These are phyloP conservation scores for Didymella keratinophila DNA, from an alignment of 2,329 filamentous ascomycete genomes.

Conservation along the genomic window DNA sequence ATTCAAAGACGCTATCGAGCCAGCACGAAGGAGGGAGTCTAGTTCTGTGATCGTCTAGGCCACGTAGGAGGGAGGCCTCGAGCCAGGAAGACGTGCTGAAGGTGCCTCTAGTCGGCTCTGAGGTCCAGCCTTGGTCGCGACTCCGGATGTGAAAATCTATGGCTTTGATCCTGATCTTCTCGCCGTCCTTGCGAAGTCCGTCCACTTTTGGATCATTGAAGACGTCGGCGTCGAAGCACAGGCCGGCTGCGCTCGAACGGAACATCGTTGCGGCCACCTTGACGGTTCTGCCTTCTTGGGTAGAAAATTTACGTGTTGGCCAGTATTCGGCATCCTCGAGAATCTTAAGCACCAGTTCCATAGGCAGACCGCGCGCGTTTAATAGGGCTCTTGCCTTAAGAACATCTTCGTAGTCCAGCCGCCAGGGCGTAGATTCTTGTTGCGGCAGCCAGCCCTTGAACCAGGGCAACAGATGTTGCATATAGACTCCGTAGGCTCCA, in stretches of 20 bases:
- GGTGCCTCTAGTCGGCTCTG: constrained; percentile 33
- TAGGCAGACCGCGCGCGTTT: constrained; percentile 34
- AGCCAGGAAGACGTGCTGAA: constrained; percentile 46
- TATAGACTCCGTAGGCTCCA: background rate
- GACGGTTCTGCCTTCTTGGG: background rate
- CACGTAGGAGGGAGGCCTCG: constrained; percentile 42
- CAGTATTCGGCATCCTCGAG: constrained; percentile 41
- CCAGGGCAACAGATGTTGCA: background rate
- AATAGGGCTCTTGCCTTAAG: constrained; percentile 34
- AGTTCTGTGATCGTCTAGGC: constrained; percentile 8
- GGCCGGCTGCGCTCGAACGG: constrained; percentile 18
- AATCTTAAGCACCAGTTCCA: constrained; percentile 42
- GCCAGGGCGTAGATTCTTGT: constrained; percentile 2
- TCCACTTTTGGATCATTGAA: constrained; percentile 20
- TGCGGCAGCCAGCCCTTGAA: background rate
- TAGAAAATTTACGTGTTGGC: constrained; percentile 21
- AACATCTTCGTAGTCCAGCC: constrained; percentile 34
- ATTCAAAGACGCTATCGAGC: constrained; percentile 5
- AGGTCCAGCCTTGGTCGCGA: constrained; percentile 47
- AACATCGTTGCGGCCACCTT: constrained; percentile 8
- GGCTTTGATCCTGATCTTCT: constrained; percentile 32
- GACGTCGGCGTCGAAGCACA: constrained; percentile 29
- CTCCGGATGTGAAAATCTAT: constrained; percentile 37
- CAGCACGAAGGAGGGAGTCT: constrained; percentile 14
- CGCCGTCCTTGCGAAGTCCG: constrained; percentile 15